phyloP scores from a whole-genome alignment of 345 rosid genomes.

The Aquilaria sinensis region DNA sequence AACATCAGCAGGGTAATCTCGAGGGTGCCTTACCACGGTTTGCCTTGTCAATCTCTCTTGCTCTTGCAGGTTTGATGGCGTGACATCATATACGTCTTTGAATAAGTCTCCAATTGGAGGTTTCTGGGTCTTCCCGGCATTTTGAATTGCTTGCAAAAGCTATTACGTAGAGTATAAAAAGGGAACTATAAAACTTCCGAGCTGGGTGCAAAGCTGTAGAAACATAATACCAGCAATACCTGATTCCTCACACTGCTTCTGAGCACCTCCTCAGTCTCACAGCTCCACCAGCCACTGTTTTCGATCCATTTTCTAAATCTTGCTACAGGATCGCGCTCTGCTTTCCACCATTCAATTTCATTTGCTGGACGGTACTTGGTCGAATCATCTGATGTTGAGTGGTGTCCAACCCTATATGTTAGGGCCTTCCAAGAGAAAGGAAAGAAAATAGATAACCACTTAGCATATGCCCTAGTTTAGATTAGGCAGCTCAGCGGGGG shows the following conservation, averaged over 20 bases:
- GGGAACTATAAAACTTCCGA: constrained; percentile 1
- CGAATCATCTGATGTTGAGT: constrained; percentile 94
- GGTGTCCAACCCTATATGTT: constrained; percentile 86
- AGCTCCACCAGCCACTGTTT: constrained; percentile 75
- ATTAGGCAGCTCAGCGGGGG: not conserved
- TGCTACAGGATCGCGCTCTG: constrained; percentile 49
- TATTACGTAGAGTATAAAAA: constrained; percentile 20
- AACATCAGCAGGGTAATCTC: constrained; percentile 68
- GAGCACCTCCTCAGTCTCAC: constrained; percentile 50
- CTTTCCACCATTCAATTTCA: constrained; percentile 75
- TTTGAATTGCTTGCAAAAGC: constrained; percentile 69
- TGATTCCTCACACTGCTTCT: constrained; percentile 54
- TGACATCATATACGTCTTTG: constrained; percentile 66
- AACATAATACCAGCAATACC: constrained; percentile 29
- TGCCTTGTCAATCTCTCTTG: constrained; percentile 62
- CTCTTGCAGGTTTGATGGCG: constrained; percentile 63
- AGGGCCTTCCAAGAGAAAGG: constrained; percentile 41
- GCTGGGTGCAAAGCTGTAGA: not conserved
- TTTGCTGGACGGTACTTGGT: constrained; percentile 68
- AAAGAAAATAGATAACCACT: not conserved
- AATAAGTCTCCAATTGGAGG: constrained; percentile 58
- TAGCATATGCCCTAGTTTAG: not conserved
- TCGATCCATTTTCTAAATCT: constrained; percentile 73
- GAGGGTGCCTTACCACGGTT: constrained; percentile 42
- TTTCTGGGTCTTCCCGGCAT: constrained; percentile 66